Conservation (phyloP, 2,329 filamentous ascomycete genomes). For the Colletotrichum brevisporum region DNA sequence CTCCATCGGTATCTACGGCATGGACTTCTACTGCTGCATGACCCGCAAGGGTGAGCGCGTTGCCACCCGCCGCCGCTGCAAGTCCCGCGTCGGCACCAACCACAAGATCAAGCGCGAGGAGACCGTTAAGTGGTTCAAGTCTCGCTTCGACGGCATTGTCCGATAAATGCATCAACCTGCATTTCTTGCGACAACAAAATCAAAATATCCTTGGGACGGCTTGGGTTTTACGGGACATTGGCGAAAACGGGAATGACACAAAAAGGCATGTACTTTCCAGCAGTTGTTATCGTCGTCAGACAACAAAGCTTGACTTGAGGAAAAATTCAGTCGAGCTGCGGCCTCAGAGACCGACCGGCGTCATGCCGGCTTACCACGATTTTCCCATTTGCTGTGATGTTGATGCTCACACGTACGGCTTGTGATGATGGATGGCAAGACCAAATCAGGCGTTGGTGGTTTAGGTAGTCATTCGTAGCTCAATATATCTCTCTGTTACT, state of each 20-base stretch:
- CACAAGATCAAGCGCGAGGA: conserved; percentile 96
- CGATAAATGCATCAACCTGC: conserved; percentile 75
- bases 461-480: conserved; percentile 27
- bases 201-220: conserved; percentile 39
- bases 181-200: conserved; percentile 22
- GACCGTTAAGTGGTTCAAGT: conserved; percentile 96
- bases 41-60: conserved; percentile 99
- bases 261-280: conserved; percentile 56
- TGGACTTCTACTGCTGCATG: conserved; percentile 99
- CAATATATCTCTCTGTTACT: conserved; percentile 10
- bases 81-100: conserved; percentile 86
- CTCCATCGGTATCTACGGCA: conserved; percentile 98
- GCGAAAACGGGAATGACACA: conserved; percentile 53
- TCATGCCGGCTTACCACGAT: conserved; percentile 70
- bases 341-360: conserved; percentile 82
- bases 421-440: not conserved
- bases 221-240: conserved; percentile 46
- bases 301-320: conserved; percentile 64
- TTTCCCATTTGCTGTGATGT: conserved; percentile 55
- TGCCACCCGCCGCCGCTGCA: conserved; percentile 91
- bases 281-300: conserved; percentile 59
- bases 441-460: conserved; percentile 21
- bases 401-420: conserved; percentile 14
- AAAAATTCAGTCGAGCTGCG: conserved; percentile 72
- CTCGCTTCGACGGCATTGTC: conserved; percentile 97